Conservation (phyloP, 2,329 filamentous ascomycete species). For the Stagonosporopsis chrysanthemi region DNA sequence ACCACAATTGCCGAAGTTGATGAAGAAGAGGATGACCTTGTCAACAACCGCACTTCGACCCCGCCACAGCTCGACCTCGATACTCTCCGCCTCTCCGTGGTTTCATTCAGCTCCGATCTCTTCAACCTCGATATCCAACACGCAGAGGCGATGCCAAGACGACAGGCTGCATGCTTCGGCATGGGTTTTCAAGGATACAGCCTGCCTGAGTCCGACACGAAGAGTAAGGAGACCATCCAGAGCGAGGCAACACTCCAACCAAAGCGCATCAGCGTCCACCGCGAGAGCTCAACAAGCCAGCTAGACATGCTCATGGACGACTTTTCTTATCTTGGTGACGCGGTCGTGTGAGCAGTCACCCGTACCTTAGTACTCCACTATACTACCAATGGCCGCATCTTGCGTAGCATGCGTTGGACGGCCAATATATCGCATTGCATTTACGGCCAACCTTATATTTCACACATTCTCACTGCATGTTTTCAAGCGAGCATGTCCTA, state of each 20-base stretch:
- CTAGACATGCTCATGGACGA: slow-evolving; percentile 40
- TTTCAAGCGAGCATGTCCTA: neutral
- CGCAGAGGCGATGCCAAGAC: slow-evolving; percentile 31
- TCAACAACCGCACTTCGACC: slow-evolving; percentile 21
- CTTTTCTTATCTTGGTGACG: slow-evolving; percentile 45
- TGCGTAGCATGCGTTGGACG: slow-evolving; percentile 9
- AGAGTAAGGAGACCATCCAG: slow-evolving; percentile 37
- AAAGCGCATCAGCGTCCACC: slow-evolving; percentile 25
- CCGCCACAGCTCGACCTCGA: slow-evolving; percentile 37
- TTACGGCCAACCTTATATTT: slow-evolving; percentile 1
- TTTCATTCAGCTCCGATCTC: slow-evolving; percentile 37
- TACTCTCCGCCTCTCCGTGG: slow-evolving; percentile 33
- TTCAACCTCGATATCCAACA: slow-evolving; percentile 39
- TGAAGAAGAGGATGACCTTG: slow-evolving; percentile 6
- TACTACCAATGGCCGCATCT: neutral
- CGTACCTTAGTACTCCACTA: neutral
- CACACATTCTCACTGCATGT: neutral
- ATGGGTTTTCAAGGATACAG: slow-evolving; percentile 45
- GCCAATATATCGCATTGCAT: neutral
- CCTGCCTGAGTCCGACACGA: slow-evolving; percentile 38
- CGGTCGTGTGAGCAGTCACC: slow-evolving; percentile 31
- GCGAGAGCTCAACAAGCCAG: slow-evolving; percentile 35
- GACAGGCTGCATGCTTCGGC: slow-evolving; percentile 44
- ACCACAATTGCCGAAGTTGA: slow-evolving; percentile 15
- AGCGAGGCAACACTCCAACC: slow-evolving; percentile 24